Conservation (phyloP, 176 grass and related monocot genomes). For the Triticum dicoccoides region DNA sequence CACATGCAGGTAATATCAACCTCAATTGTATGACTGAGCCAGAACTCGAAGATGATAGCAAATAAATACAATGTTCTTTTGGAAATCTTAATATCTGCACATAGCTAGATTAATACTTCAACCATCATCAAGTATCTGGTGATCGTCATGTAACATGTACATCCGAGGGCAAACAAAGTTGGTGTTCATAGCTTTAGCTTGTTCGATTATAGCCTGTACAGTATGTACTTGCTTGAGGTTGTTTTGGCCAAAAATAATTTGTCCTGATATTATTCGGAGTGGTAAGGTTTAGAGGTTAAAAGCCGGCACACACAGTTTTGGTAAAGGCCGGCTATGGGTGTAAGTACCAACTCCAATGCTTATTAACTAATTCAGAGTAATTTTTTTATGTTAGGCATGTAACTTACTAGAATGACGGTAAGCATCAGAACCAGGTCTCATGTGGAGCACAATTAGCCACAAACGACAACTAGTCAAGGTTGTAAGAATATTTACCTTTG, state of each 20-base stretch:
- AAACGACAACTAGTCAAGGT: slow-evolving; percentile 19
- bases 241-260: background rate
- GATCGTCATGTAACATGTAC: background rate
- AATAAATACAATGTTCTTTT: background rate
- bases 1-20: slow-evolving; percentile 17
- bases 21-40: background rate
- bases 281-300: background rate
- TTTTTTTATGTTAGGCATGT: background rate
- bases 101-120: background rate
- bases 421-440: background rate
- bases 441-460: slow-evolving; percentile 1
- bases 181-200: background rate
- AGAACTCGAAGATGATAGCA: background rate
- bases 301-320: background rate
- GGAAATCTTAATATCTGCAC: background rate
- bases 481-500: slow-evolving; percentile 56
- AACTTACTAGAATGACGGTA: background rate
- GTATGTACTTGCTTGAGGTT: background rate
- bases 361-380: background rate
- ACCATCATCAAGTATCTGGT: background rate
- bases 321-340: background rate
- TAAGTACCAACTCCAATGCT: background rate
- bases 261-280: background rate
- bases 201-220: background rate
- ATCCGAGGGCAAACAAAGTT: background rate